Base-by-base conservation (phyloP, 2,329 filamentous ascomycete species). In the Hansfordia pulvinata region DNA sequence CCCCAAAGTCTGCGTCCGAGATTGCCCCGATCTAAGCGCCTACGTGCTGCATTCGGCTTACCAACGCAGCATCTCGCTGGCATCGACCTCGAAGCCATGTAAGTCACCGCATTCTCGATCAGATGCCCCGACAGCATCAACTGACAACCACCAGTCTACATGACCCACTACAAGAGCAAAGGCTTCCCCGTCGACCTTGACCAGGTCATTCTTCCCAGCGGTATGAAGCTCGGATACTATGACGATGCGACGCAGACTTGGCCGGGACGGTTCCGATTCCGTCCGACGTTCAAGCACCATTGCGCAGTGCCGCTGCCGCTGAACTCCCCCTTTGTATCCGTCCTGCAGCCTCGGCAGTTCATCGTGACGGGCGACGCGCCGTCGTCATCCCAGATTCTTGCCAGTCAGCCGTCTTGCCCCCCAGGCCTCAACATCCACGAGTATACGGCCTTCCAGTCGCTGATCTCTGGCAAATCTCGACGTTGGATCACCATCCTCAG, bases 351-450 rank as follows among this genome's bases (percentile, higher is more conserved):
- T 25, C 8, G 10, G 14, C 32, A 35, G 13, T 53, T 49, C 27
- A 31, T 52, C 10, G 35, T 45, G 3, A 38, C 53, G 17, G 46
- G 46, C 29, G 28, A 44, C 5, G 45, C 43, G 8, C 69, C 61
- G 1, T 60, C 64, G 0, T 75, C 69, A 0, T 69, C 71, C 34
- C 50, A 63, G 6, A 52, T 65, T 2, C 42, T 68, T 11, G 61
- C 68, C 2, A 64, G 44, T 10, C 60, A 66, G 17, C 44, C 51
- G 0, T 43, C 44, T 2, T 70, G 69, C 23, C 65, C 69, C 0
- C 20, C 46, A 0, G 47, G 51, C 1, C 30, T 69, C 15, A 59
- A 56, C 2, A 25, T 55, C 0, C 60, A 70, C 10, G 71, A 76
- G 28, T 74, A 59, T 25, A 50, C 55, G 14, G 56, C 69, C 0